Base-by-base conservation (phyloP, 345 rosid species). In the Pistacia vera region DNA sequence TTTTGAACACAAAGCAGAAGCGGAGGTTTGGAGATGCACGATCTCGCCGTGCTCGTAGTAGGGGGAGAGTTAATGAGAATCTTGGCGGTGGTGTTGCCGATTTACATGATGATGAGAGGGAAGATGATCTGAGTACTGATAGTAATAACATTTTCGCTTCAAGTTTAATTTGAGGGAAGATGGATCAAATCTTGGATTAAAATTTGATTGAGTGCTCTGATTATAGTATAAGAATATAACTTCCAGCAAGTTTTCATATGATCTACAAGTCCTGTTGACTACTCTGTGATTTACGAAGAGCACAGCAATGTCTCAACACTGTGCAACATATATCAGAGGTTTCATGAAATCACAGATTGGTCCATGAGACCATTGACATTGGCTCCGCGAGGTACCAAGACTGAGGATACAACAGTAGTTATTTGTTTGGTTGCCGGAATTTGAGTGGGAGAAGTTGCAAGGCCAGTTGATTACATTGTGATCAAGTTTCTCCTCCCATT, bases 1-100 rank as follows among this genome's bases (percentile, higher is more conserved):
- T 82, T 68, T 65, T 85, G 51, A 80, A 61, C 67, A 52, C 83
- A 18, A 81, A 75, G 62, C 78, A 79, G 77, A 89, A 81, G 82
- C 77, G 87, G 44, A 84, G 77, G 75, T 71, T 62, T 35, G 71
- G 72, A 75, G 80, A 75, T 8, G 76, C 66, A 30, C 74, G 80
- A 64, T 76, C 87, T 59, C 78, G 71, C 68, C 83, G 65, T 58
- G 70, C 71, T 46, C 75, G 66, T 36, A 72, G 48, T 35, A 61
- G 73, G 62, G 17, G n/a, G 3, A 72, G 68, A 60, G 62, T 56
- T 30, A 51, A 81, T 4, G 83, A 74, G 33, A 73, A 75, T 65
- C 55, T 63, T 55, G 71, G 16, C 4, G 44, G 48, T 18, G 52
- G 60, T 30, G 36, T 65, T 36, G 38, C 69, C 41, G 67, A 78